Percentiles rank a stretch among this genome's conserved stretches.
phyloP scores from a whole-genome alignment of 495 filamentous ascomycete species.

The Pseudoneurospora amorphoporcata region DNA sequence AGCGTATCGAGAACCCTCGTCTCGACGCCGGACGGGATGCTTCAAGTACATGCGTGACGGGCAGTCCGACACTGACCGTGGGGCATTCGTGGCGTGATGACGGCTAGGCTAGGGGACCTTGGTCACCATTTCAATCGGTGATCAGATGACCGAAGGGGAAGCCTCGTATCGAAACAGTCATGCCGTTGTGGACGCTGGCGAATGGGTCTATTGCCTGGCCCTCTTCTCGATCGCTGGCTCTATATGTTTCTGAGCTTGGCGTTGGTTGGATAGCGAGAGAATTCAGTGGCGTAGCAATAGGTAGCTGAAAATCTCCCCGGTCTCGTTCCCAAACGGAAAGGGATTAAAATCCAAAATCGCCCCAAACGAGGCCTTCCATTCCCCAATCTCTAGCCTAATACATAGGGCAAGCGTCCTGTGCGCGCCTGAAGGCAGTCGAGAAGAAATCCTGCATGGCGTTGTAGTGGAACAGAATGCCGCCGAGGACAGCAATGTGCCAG shows the following conservation, averaged over 20 bases:
- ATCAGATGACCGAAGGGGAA: neutral
- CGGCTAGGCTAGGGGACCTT: too few species aligned
- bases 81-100: too few species aligned
- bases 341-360: neutral
- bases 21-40: too few species aligned
- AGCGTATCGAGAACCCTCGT: too few species aligned
- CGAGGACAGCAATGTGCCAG: constrained; percentile 92
- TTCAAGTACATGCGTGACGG: too few species aligned
- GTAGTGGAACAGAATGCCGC: constrained; percentile 97
- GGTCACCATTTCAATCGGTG: too few species aligned
- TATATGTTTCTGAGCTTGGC: neutral
- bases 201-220: neutral
- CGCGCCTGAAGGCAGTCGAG: constrained; percentile 66
- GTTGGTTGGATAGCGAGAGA: neutral
- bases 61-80: too few species aligned
- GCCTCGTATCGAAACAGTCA: neutral
- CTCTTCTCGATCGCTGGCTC: neutral
- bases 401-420: constrained; percentile 39
- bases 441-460: constrained; percentile 94
- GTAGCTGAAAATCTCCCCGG: neutral
- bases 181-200: neutral
- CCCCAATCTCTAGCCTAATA: constrained; percentile 21
- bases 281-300: neutral
- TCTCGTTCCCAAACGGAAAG: neutral
- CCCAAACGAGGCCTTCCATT: neutral